A percentile compares a stretch with the other conserved stretches of the same genome.
phyloP scores from a whole-genome alignment of 176 grass and related monocot species.

The Alloteropsis semialata region DNA sequence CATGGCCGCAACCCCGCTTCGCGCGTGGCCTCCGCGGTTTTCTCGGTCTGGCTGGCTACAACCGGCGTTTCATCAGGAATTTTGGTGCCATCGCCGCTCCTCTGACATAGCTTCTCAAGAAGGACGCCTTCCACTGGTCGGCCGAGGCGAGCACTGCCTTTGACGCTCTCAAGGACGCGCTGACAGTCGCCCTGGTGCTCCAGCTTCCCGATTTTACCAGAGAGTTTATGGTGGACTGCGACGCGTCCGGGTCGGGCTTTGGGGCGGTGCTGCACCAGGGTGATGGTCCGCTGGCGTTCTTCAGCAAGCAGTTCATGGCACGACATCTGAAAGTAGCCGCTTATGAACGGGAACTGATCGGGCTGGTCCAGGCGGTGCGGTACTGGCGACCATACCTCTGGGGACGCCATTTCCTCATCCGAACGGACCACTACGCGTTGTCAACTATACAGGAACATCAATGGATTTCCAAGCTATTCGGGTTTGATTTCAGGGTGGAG shows the following conservation, averaged over 20 bases:
- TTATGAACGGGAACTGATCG: too few species aligned
- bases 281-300: too few species aligned
- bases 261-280: too few species aligned
- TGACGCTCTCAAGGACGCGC: neutral
- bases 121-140: too few species aligned
- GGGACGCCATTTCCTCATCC: neutral
- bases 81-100: too few species aligned
- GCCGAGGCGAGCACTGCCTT: rapidly evolving
- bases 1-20: too few species aligned
- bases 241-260: neutral
- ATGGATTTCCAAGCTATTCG: neutral
- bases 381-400: neutral
- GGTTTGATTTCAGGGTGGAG: neutral
- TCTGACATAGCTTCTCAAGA: too few species aligned
- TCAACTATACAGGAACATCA: neutral
- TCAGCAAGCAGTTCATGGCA: too few species aligned
- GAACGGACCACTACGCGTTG: neutral
- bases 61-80: too few species aligned
- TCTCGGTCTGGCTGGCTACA: too few species aligned
- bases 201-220: neutral
- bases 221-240: neutral
- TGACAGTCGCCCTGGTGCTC: neutral
- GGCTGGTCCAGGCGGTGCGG: neutral
- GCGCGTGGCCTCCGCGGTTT: too few species aligned
- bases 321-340: too few species aligned